Evolutionary conservation across 805 yeast genomes (phyloP).

Genomic region (Hermanozyma aechmeae): DNA sequence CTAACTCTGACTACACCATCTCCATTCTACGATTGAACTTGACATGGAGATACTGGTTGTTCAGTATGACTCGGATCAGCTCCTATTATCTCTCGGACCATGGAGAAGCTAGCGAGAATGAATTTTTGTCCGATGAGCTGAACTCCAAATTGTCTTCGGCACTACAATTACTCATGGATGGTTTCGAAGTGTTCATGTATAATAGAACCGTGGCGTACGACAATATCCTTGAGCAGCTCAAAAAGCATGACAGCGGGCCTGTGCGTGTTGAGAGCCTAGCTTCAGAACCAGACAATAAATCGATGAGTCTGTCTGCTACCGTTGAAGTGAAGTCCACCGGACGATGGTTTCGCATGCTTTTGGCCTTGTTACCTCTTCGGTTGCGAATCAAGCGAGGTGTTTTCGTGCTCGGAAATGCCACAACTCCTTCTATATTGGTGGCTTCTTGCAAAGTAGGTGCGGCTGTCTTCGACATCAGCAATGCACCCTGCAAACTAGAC

Average conservation of each 20-base stretch:
- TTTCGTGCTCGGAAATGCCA: conserved; percentile 67
- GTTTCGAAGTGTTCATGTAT: conserved; percentile 75
- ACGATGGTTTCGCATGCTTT: neutral
- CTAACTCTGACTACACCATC: conserved; percentile 66
- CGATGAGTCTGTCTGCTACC: too few species aligned
- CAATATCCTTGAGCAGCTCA: conserved; percentile 37
- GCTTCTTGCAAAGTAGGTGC: conserved; percentile 45
- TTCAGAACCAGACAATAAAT: too few species aligned
- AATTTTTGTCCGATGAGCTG: too few species aligned
- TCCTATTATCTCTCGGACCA: too few species aligned
- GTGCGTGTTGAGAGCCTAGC: too few species aligned
- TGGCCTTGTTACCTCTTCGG: conserved; percentile 43
- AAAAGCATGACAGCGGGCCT: too few species aligned
- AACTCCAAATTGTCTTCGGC: conserved; percentile 48
- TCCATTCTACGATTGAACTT: conserved; percentile 63
- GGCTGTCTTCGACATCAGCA: conserved; percentile 50
- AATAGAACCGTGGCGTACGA: conserved; percentile 77
- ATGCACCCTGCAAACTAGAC: conserved; percentile 43
- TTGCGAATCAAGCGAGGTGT: conserved; percentile 58
- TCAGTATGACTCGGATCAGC: conserved; percentile 35
- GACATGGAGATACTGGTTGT: conserved; percentile 87
- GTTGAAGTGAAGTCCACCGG: too few species aligned
- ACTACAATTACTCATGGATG: conserved; percentile 52
- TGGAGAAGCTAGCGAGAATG: too few species aligned
- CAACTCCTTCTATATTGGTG: conserved; percentile 66